Evolutionary conservation across 2,329 filamentous ascomycete species (phyloP).

Genomic region (Nothomitra cinnamomea): DNA sequence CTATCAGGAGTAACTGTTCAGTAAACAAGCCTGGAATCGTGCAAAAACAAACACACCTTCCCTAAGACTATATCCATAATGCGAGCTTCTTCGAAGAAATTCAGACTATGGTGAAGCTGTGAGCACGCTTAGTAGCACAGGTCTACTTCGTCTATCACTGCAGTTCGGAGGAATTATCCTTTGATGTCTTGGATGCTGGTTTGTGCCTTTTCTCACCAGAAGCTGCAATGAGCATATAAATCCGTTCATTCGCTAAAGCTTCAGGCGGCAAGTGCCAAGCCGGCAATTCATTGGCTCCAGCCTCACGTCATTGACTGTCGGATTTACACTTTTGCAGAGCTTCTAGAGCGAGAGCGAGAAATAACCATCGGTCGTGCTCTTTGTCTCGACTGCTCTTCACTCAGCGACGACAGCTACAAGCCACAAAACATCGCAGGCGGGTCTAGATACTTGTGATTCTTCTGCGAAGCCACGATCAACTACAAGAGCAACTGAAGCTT

Average conservation of each 20-base stretch:
- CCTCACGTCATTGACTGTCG: not conserved
- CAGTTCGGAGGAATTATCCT: not conserved
- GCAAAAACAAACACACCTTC: slow-evolving; percentile 27
- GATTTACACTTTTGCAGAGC: not conserved
- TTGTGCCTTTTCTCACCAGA: too few species aligned
- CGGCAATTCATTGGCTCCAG: not conserved
- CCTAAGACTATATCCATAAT: slow-evolving; percentile 55
- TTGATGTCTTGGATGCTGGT: slow-evolving; percentile 5
- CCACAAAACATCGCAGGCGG: too few species aligned
- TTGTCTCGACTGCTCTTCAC: too few species aligned
- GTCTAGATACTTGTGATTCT: too few species aligned
- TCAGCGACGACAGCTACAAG: too few species aligned
- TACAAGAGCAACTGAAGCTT: too few species aligned
- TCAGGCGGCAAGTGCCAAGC: not conserved
- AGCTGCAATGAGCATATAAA: too few species aligned
- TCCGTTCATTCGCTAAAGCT: not conserved
- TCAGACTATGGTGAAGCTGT: too few species aligned
- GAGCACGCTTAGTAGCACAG: too few species aligned
- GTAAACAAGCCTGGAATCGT: not conserved
- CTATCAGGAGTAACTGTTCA: slow-evolving; percentile 20
- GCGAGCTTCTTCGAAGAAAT: slow-evolving; percentile 4
- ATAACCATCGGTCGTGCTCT: too few species aligned
- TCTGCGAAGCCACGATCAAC: too few species aligned
- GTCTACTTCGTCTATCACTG: not conserved
- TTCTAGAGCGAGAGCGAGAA: not conserved